phyloP scores from a whole-genome alignment of 345 rosid species.

The Pelargonium nanum region DNA sequence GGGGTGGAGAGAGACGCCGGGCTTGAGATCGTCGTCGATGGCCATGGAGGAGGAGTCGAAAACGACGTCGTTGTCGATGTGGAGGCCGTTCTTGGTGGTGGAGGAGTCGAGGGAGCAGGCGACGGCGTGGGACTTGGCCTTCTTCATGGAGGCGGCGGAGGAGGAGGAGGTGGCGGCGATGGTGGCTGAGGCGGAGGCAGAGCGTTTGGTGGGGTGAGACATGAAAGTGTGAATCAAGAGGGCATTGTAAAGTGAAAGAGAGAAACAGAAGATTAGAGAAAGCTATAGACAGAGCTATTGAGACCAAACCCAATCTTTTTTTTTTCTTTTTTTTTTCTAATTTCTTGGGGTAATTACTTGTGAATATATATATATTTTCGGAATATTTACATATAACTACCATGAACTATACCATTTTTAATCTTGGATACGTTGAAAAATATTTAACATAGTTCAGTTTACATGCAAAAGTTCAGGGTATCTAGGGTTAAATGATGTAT shows the following conservation, averaged over 20 bases:
- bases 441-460: too few species aligned
- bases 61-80: slow-evolving; percentile 30
- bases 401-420: too few species aligned
- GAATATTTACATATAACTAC: too few species aligned
- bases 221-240: slow-evolving; percentile 31
- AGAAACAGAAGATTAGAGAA: neutral
- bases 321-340: too few species aligned
- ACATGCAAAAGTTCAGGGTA: too few species aligned
- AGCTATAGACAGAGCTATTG: neutral
- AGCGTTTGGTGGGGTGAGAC: slow-evolving; percentile 88
- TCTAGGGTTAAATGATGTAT: too few species aligned
- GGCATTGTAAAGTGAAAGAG: slow-evolving; percentile 19
- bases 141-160: slow-evolving; percentile 49
- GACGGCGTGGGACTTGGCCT: slow-evolving; percentile 56
- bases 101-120: slow-evolving; percentile 38
- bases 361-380: too few species aligned
- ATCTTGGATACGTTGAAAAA: too few species aligned
- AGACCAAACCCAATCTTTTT: too few species aligned
- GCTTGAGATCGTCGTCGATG: slow-evolving; percentile 50
- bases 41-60: slow-evolving; percentile 46
- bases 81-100: slow-evolving; percentile 47
- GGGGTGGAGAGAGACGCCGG: slow-evolving; percentile 25
- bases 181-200: slow-evolving; percentile 30
- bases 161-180: slow-evolving; percentile 16
- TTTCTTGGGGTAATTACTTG: too few species aligned